Evolutionary conservation across 331 rosid species (phyloP).

Genomic region (Acacia concinna): DNA sequence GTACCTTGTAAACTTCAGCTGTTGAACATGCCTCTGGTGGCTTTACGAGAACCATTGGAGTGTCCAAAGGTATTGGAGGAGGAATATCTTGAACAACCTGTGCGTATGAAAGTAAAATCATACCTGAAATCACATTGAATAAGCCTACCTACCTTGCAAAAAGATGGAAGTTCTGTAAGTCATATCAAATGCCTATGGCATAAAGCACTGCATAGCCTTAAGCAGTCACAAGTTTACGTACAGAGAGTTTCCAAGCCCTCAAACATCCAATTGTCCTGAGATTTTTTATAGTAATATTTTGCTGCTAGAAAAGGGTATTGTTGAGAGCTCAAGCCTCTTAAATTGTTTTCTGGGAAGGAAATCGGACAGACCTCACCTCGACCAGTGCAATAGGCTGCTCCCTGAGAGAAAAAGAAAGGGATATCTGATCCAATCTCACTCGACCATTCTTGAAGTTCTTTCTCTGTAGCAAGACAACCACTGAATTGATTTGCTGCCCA

Average conservation of each 20-base stretch:
- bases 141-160: conserved; percentile 24
- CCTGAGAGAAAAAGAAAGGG: conserved; percentile 95
- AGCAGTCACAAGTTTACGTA: not conserved
- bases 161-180: not conserved
- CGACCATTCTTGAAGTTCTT: conserved; percentile 97
- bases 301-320: not conserved
- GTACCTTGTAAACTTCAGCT: conserved; percentile 94
- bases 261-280: not conserved
- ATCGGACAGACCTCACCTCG: conserved; percentile 86
- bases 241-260: not conserved
- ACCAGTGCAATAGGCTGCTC: conserved; percentile 96
- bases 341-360: conserved; percentile 7
- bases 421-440: conserved; percentile 96
- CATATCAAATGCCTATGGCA: not conserved
- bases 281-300: not conserved
- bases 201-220: conserved; percentile 8
- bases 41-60: conserved; percentile 94
- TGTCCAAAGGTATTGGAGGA: conserved; percentile 64
- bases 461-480: conserved; percentile 72
- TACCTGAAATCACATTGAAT: conserved; percentile 20
- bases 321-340: conserved; percentile 1
- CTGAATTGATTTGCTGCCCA: conserved; percentile 98
- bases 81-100: conserved; percentile 80
- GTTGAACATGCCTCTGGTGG: conserved; percentile 92
- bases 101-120: conserved; percentile 26